Conservation (phyloP, 352 stramenopile genomes). For the Pythium myriotylum region DNA sequence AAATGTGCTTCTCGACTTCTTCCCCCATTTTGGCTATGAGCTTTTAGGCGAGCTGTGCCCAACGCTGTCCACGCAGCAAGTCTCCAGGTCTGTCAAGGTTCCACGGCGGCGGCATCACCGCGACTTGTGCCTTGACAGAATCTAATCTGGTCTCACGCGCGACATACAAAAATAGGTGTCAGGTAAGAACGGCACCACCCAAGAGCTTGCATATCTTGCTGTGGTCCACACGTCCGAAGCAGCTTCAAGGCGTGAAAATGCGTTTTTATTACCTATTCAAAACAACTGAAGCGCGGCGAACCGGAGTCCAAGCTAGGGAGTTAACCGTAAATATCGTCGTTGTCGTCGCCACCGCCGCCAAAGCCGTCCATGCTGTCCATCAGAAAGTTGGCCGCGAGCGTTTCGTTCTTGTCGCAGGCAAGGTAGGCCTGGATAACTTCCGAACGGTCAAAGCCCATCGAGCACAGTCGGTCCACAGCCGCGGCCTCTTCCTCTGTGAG, state of each 20-base stretch:
- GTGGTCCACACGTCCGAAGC: conserved; percentile 19
- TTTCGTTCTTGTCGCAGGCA: conserved; percentile 99
- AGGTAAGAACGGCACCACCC: conserved; percentile 5
- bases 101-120: no score
- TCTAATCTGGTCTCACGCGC: not conserved
- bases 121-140: not conserved
- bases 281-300: conserved; percentile 25
- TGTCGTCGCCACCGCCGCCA: conserved; percentile 51
- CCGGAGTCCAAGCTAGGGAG: conserved; percentile 6
- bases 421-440: conserved; percentile 98
- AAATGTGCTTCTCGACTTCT: conserved; percentile 93
- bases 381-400: conserved; percentile 98
- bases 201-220: conserved; percentile 1
- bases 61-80: not conserved
- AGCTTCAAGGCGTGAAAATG: conserved; percentile 1
- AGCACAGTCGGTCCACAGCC: conserved; percentile 73
- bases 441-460: conserved; percentile 89
- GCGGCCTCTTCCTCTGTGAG: conserved; percentile 80
- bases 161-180: conserved; percentile 3
- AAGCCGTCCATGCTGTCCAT: conserved; percentile 92
- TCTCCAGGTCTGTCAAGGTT: no score
- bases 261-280: conserved; percentile 25
- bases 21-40: conserved; percentile 72
- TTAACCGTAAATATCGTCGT: conserved; percentile 90
- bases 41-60: not conserved